A percentile compares a stretch with the other conserved stretches of the same genome.
phyloP scores from a whole-genome alignment of 2,329 filamentous ascomycete genomes.

The Chrysoporthe austroafricana region DNA sequence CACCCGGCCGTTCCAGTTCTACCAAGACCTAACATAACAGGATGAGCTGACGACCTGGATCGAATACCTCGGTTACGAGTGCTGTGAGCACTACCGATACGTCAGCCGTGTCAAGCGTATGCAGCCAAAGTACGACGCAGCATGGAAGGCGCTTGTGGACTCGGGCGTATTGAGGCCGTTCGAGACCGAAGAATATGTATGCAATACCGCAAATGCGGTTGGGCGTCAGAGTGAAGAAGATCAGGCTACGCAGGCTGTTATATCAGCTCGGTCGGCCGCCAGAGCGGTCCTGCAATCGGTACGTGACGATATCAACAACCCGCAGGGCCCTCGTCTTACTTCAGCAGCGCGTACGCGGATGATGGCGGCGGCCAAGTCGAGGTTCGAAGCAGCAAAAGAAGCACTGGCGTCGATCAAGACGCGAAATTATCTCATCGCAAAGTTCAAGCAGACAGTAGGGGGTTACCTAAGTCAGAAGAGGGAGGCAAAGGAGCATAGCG shows the following conservation, averaged over 20 bases:
- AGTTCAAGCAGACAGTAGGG: no score
- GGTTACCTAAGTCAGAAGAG: no score
- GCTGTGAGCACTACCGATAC: constrained; percentile 1
- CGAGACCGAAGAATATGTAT: constrained; percentile 37
- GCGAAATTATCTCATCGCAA: no score
- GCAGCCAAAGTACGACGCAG: constrained; percentile 15
- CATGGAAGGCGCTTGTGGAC: constrained; percentile 41
- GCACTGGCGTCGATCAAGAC: no score
- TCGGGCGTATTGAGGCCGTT: constrained; percentile 34
- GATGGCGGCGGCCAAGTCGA: no score
- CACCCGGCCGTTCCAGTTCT: constrained; percentile 36
- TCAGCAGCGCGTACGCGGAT: no score
- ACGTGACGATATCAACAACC: no score
- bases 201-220: background rate
- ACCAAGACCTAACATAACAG: constrained; percentile 37
- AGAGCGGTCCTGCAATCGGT: no score
- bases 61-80: constrained; percentile 42
- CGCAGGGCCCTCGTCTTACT: no score
- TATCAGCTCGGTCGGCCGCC: constrained; percentile 16
- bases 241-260: constrained; percentile 30
- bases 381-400: no score
- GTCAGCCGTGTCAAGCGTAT: no score
- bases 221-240: constrained; percentile 26
- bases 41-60: constrained; percentile 44
- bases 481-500: no score